Conservation (phyloP, 768 basidiomycete genomes). For the Pleurotus ostreatus region DNA sequence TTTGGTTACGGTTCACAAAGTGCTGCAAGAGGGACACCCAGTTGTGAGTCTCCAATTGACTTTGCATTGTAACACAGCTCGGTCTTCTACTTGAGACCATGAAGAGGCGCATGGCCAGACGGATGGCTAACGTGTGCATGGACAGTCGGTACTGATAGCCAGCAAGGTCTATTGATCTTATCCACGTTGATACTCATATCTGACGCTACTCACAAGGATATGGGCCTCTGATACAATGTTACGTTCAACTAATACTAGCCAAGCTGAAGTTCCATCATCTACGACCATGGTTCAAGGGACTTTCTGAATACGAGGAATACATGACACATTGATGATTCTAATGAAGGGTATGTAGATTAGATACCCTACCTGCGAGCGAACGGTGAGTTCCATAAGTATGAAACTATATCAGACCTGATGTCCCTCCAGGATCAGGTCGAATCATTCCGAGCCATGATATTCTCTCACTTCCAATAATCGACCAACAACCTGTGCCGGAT, state of each 20-base stretch:
- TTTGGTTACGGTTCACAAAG: conserved; percentile 95
- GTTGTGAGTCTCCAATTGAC: conserved; percentile 46
- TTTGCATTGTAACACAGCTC: conserved; percentile 3
- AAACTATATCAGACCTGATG: conserved; percentile 98
- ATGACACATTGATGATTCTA: conserved; percentile 96
- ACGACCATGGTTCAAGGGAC: conserved; percentile 94
- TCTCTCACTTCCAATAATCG: conserved; percentile 88
- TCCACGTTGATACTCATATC: conserved; percentile 4
- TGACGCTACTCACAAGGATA: conserved; percentile 56
- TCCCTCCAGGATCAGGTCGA: conserved; percentile 98
- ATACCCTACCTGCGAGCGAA: conserved; percentile 5
- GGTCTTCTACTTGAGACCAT: conserved; percentile 57
- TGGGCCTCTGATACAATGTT: conserved; percentile 87
- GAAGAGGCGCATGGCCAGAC: conserved; percentile 97
- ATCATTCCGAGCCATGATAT: conserved; percentile 96
- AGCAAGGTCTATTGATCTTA: conserved; percentile 52
- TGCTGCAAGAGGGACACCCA: conserved; percentile 96
- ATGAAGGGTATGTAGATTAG: conserved; percentile 77
- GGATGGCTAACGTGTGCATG: conserved; percentile 93
- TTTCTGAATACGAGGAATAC: conserved; percentile 99
- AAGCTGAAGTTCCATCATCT: conserved; percentile 95
- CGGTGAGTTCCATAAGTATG: conserved; percentile 57
- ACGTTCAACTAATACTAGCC: conserved; percentile 92
- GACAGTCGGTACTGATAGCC: conserved; percentile 74
- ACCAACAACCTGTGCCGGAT: conserved; percentile 97